Evolutionary conservation across 1,139 yeast species (phyloP).

Genomic region (Pichia cactophila): DNA sequence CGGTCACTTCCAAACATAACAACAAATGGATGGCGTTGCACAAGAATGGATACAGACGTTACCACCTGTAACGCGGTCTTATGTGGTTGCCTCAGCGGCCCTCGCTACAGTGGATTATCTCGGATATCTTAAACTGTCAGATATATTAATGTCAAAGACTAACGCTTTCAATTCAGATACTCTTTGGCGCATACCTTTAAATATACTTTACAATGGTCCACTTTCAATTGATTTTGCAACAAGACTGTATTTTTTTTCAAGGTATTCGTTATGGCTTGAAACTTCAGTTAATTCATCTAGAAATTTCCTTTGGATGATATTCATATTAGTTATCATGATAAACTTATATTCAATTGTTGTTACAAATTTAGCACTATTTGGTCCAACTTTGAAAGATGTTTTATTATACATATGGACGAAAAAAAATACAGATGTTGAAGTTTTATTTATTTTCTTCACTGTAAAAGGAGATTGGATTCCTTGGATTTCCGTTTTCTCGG

Average conservation of each 20-base stretch:
- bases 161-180: not conserved
- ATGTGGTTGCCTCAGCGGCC: constrained; percentile 28
- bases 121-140: constrained; percentile 24
- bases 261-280: constrained; percentile 37
- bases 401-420: constrained; percentile 40
- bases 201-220: constrained; percentile 32
- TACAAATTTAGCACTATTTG: constrained; percentile 30
- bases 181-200: constrained; percentile 8
- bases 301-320: constrained; percentile 36
- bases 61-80: constrained; percentile 34
- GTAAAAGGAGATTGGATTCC: constrained; percentile 30
- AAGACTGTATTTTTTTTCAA: constrained; percentile 31
- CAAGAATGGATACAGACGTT: constrained; percentile 32
- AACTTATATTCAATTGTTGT: constrained; percentile 28
- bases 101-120: constrained; percentile 25
- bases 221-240: constrained; percentile 32
- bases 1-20: not conserved
- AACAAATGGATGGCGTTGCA: constrained; percentile 29
- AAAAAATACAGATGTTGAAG: constrained; percentile 33
- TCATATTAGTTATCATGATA: constrained; percentile 26
- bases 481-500: constrained; percentile 25
- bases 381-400: constrained; percentile 32
- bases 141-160: constrained; percentile 7
- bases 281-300: constrained; percentile 29
- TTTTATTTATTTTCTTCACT: constrained; percentile 14